phyloP scores from a whole-genome alignment of 805 yeast genomes.

The Wickerhamiella sergipiensis region DNA sequence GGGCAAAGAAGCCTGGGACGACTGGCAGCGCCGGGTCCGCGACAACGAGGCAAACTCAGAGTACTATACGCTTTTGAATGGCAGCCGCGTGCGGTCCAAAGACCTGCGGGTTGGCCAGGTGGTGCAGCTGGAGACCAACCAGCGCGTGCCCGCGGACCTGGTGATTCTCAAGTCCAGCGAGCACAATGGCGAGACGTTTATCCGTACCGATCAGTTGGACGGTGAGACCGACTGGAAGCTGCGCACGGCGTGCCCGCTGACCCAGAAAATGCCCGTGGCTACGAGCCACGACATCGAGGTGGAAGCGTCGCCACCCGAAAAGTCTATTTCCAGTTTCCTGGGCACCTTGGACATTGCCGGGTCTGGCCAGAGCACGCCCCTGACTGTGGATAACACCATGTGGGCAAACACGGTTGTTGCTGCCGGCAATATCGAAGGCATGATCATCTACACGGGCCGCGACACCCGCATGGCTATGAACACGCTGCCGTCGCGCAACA shows the following conservation, averaged over 20 bases:
- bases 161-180: conserved; percentile 73
- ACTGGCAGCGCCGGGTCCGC: conserved; percentile 75
- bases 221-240: conserved; percentile 99
- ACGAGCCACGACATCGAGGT: conserved; percentile 35
- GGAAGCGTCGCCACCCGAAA: conserved; percentile 70
- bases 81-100: conserved; percentile 35
- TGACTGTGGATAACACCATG: conserved; percentile 78
- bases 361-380: conserved; percentile 37
- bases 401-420: conserved; percentile 99
- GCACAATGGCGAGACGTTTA: conserved; percentile 70
- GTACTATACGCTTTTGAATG: conserved; percentile 49
- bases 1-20: conserved; percentile 93
- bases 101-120: conserved; percentile 77
- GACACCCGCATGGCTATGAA: conserved; percentile 95
- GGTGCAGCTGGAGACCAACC: conserved; percentile 63
- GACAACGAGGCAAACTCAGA: conserved; percentile 84
- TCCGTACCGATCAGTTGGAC: conserved; percentile 93
- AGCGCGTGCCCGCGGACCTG: conserved; percentile 89
- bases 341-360: conserved; percentile 58
- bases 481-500: conserved; percentile 75
- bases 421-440: conserved; percentile 81
- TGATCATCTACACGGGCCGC: conserved; percentile 76
- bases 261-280: conserved; percentile 46
- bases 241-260: conserved; percentile 58
- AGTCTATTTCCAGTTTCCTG: conserved; percentile 64